phyloP scores from a whole-genome alignment of 208 protist species.

The Tetramitus jugosus region DNA sequence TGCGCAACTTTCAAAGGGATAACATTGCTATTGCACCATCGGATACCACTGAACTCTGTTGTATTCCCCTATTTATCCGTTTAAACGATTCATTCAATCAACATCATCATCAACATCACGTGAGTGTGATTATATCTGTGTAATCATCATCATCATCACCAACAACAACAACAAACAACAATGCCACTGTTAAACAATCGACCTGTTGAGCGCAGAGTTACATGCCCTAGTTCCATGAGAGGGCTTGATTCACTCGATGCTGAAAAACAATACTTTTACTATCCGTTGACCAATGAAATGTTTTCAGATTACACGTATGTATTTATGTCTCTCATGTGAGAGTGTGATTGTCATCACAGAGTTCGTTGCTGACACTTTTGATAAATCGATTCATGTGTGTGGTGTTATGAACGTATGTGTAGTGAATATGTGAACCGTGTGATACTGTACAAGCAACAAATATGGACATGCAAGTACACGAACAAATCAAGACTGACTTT shows the following conservation, averaged over 20 bases:
- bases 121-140: too few species aligned
- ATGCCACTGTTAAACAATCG: too few species aligned
- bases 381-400: background rate
- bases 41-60: too few species aligned
- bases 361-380: background rate
- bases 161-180: background rate
- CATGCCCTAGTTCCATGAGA: too few species aligned
- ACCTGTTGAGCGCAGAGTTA: too few species aligned
- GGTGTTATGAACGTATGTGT: background rate
- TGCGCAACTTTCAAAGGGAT: too few species aligned
- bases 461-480: constrained; percentile 1
- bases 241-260: too few species aligned
- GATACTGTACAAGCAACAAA: constrained; percentile 8
- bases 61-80: too few species aligned
- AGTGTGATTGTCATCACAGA: background rate
- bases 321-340: background rate
- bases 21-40: too few species aligned
- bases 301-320: constrained; percentile 20
- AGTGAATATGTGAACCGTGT: constrained; percentile 11
- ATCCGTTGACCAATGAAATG: background rate
- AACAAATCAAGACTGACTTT: background rate
- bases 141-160: too few species aligned
- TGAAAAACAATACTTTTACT: background rate
- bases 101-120: too few species aligned
- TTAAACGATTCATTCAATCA: too few species aligned